A percentile compares a stretch with the other conserved stretches of the same genome.
Conservation (phyloP, 768 basidiomycete genomes). For the Mycena kentingensis region DNA sequence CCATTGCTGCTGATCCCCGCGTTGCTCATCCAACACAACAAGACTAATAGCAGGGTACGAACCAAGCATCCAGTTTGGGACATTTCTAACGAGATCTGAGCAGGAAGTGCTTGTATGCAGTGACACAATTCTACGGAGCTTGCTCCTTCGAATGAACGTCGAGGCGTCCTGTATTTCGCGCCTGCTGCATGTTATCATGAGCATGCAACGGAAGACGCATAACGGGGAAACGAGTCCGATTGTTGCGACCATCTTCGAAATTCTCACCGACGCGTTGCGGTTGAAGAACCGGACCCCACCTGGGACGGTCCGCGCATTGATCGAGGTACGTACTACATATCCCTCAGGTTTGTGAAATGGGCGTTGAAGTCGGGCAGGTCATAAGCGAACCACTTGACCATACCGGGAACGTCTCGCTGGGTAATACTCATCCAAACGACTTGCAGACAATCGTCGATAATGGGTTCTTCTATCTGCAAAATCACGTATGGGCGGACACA, state of each 20-base stretch:
- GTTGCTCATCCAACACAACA: constrained; percentile 61
- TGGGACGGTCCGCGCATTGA: constrained; percentile 48
- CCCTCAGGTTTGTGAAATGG: not conserved
- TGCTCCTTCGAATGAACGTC: constrained; percentile 53
- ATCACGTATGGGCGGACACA: constrained; percentile 47
- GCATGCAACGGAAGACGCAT: constrained; percentile 41
- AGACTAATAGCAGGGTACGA: constrained; percentile 55
- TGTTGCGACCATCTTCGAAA: constrained; percentile 48
- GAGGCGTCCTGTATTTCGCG: constrained; percentile 42
- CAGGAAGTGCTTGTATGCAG: constrained; percentile 61
- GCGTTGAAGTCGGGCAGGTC: constrained; percentile 17
- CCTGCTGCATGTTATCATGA: constrained; percentile 50
- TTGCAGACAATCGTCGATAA: constrained; percentile 49
- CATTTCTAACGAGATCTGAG: constrained; percentile 4
- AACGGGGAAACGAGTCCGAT: constrained; percentile 37
- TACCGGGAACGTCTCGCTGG: constrained; percentile 23
- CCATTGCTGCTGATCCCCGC: constrained; percentile 55
- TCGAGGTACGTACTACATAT: constrained; percentile 48
- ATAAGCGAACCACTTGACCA: constrained; percentile 11
- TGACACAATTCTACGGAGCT: constrained; percentile 62
- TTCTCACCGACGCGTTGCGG: constrained; percentile 53
- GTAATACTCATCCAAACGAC: constrained; percentile 33
- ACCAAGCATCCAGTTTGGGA: not conserved
- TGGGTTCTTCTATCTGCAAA: constrained; percentile 55
- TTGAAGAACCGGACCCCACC: constrained; percentile 53